Evolutionary conservation across 2,329 filamentous ascomycete genomes (phyloP).

Genomic region (Uncinocarpus reesii): DNA sequence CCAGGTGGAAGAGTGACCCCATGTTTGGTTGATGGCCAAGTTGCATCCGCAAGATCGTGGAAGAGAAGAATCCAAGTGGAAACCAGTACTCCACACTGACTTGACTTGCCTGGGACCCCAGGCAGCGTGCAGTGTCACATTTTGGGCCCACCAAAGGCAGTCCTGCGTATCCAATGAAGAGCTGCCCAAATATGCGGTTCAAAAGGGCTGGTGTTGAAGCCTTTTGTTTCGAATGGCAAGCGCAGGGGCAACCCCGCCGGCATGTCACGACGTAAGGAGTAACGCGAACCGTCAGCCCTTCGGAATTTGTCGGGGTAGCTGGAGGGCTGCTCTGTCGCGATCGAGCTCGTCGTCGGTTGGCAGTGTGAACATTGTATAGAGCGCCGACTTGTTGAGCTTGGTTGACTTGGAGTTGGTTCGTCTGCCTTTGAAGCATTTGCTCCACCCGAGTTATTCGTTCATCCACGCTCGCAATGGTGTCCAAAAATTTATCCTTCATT

Average conservation of each 20-base stretch:
- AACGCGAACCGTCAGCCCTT: slow-evolving; percentile 12
- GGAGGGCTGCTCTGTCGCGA: background rate
- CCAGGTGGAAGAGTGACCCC: slow-evolving; percentile 20
- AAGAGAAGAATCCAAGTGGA: slow-evolving; percentile 25
- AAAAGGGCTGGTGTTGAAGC: slow-evolving; percentile 18
- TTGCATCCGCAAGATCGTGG: slow-evolving; percentile 24
- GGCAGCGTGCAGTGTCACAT: slow-evolving; percentile 20
- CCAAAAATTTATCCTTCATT: slow-evolving; percentile 20
- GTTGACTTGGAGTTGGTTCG: slow-evolving; percentile 19
- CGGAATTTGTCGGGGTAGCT: background rate
- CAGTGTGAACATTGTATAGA: slow-evolving; percentile 15
- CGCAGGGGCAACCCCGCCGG: slow-evolving; percentile 18
- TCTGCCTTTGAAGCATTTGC: slow-evolving; percentile 21
- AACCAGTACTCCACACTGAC: slow-evolving; percentile 29
- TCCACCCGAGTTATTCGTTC: slow-evolving; percentile 23
- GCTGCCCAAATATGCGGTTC: slow-evolving; percentile 21
- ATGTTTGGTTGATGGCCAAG: slow-evolving; percentile 19
- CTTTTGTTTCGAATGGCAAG: slow-evolving; percentile 19
- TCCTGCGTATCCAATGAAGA: slow-evolving; percentile 25
- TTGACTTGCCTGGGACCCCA: slow-evolving; percentile 18
- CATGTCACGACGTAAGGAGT: slow-evolving; percentile 15
- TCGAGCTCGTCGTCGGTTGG: background rate
- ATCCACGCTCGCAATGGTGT: slow-evolving; percentile 20
- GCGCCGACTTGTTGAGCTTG: slow-evolving; percentile 22
- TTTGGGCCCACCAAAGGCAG: slow-evolving; percentile 22